A percentile compares a stretch with the other conserved stretches of the same genome.
Conservation (phyloP, 139 green algal species). For the Auxenochlorella protothecoides region DNA sequence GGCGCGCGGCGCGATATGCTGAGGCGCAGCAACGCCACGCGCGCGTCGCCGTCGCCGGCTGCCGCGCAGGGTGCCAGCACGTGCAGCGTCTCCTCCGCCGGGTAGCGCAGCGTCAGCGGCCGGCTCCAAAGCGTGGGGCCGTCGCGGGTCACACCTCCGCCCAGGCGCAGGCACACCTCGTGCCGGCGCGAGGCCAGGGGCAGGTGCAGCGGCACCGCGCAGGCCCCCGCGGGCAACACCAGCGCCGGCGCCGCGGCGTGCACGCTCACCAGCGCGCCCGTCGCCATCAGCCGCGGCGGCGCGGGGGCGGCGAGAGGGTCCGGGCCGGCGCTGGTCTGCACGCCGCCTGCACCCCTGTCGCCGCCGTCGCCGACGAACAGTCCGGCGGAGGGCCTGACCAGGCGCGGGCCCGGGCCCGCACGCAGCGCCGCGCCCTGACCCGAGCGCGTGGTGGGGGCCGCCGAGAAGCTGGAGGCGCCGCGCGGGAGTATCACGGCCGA, state of each 20-base stretch:
- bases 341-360: no score
- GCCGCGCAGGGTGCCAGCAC: constrained; percentile 1
- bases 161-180: not conserved
- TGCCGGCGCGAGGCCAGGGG: not conserved
- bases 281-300: no score
- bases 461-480: no score
- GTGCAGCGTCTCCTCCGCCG: constrained; percentile 7
- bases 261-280: no score
- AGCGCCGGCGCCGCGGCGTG: not conserved
- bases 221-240: constrained; percentile 19
- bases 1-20: constrained; percentile 20
- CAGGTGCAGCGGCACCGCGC: constrained; percentile 24
- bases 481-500: not conserved
- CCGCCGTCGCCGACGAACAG: no score
- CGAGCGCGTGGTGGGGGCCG: no score
- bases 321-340: no score
- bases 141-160: constrained; percentile 1
- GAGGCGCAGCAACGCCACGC: constrained; percentile 32
- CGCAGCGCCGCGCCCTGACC: no score
- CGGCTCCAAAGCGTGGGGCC: constrained; percentile 13
- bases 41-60: not conserved
- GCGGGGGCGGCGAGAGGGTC: no score
- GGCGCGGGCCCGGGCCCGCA: no score
- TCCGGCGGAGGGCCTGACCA: no score
- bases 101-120: not conserved